Percentiles rank a stretch among this genome's conserved stretches.
These are phyloP conservation scores for Trichodelitschia bisporula DNA, from an alignment of 495 filamentous ascomycete species.

Conservation along the genomic window DNA sequence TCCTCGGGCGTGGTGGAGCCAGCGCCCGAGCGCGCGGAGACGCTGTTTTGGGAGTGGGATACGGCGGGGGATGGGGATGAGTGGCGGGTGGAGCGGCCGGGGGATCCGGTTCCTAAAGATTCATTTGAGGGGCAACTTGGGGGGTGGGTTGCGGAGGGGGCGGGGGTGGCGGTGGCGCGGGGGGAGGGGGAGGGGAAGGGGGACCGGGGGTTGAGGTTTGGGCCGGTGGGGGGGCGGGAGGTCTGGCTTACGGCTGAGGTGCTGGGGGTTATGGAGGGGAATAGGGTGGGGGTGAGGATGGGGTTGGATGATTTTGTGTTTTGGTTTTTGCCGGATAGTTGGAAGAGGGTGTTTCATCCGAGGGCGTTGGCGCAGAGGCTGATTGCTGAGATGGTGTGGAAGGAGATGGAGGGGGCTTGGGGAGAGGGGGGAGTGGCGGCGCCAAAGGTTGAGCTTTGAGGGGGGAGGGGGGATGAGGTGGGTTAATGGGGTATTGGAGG, in stretches of 20 bases:
- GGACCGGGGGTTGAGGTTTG: not conserved
- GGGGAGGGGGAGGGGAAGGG: too few relatives aligned
- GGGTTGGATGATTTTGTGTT: not conserved
- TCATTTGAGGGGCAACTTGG: not conserved
- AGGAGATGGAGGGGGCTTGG: not conserved
- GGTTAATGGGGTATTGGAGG: too few relatives aligned
- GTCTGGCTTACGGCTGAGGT: not conserved
- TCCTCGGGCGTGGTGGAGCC: not conserved
- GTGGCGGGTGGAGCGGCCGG: not conserved
- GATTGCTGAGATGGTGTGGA: not conserved
- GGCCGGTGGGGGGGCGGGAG: not conserved
- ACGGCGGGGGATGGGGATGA: not conserved
- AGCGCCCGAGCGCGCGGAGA: not conserved
- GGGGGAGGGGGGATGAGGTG: too few relatives aligned
- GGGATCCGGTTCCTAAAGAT: not conserved
- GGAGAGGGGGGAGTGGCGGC: too few relatives aligned
- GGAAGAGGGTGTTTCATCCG: slow-evolving; percentile 1
- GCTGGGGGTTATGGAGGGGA: not conserved
- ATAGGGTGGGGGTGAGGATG: not conserved
- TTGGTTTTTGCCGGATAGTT: not conserved
- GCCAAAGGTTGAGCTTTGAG: too few relatives aligned
- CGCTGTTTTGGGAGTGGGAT: not conserved
- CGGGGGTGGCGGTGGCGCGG: too few relatives aligned
- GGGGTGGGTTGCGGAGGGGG: not conserved
- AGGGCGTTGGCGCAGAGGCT: not conserved